Evolutionary conservation across 139 green algal species (phyloP), one percentile per base, ranked within the genome.

Genomic region (Coccomyxa sp.): DNA sequence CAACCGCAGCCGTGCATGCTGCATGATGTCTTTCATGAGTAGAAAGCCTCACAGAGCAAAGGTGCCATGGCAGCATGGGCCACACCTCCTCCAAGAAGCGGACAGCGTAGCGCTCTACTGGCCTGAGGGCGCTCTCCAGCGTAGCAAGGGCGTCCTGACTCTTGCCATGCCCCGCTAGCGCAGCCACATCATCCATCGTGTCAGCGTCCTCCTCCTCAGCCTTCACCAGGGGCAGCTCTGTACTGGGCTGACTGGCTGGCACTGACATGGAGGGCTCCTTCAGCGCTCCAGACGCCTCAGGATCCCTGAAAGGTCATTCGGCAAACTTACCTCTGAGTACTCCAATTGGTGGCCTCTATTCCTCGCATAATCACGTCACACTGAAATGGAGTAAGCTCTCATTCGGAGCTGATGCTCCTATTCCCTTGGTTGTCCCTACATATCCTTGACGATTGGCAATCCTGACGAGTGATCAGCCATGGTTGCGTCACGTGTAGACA

Each of bases 51-150:
- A 64, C 27, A 64, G 50, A 64, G 1, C 22, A 7, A 3, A 31
- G 50, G 22, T 4, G 5, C 22, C 18, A 64, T 64, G 50, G 50
- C 18, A 22, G 27, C 3, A 31, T 64, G 50, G 12, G 12, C 44
- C 44, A 58, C 14, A 82, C 68, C 37, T 81, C 39, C 70, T 92
- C 87, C 34, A 92, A 29, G 9, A 86, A 85, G n/a, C 87, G 80
- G 37, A 94, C 84, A 39, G 89, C 89, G 64, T 92, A 93, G 36
- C 75, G 76, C 78, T 94, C 90, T 55, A 94, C 83, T 2, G 89
- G 89, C 0, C 78, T 39, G 54, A 94, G 83, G n/a, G 75, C 76
- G 18, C 70, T 58, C 70, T 93, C 76, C 55, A 88, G 76, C 8
- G 82, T 69, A 8, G 78, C 76, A 16, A 87, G 39, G 5, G 77